Evolutionary conservation across 306 rosid genomes (phyloP), one percentile per base, ranked within the genome.

Genomic region (Echinosophora koreensis): DNA sequence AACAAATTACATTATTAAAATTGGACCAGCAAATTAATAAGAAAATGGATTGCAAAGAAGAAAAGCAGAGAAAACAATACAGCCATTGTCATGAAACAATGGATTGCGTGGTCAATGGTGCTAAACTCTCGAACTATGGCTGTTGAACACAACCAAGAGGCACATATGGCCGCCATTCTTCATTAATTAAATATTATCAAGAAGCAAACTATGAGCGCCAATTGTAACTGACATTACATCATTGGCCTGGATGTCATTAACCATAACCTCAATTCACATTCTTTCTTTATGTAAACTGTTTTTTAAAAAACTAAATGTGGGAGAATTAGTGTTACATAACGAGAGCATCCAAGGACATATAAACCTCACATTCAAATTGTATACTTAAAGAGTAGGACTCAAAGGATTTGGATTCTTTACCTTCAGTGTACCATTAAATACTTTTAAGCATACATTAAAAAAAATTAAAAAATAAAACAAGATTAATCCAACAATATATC

Each of bases 131-230:
- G 4, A 64, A 63, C 32, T 56, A 9, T 28, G 82, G 63, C 85
- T 63, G 80, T 84, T 76, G 58, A 77, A 44, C 49, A 41, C 66
- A 50, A 39, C 73, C 77, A 71, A 80, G 63, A 59, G 87, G 38
- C 49, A 37, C 6, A 37, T 4, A 76, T 18, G 46, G 58, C 38
- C 32, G 3, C 77, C 27, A 4, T 22, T 35, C 69, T 35, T 30
- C 2, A 30, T 62, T 58, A 2, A 50, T 35, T 30, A 41, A 37
- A 59, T 44, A 6, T 14, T 30, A 56, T 3, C 30, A 16, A 6
- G 27, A 58, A 28, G 14, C 66, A 66, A 35, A 66, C 55, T 32
- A 8, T 13, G 61, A 17, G 4, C 14, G 58, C 74, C 74, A 44
- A 34, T 11, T 68, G 69, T 54, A 15, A 8, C 5, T 61, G 2